phyloP scores from a whole-genome alignment of 805 yeast species.

The Torulaspora franciscae region DNA sequence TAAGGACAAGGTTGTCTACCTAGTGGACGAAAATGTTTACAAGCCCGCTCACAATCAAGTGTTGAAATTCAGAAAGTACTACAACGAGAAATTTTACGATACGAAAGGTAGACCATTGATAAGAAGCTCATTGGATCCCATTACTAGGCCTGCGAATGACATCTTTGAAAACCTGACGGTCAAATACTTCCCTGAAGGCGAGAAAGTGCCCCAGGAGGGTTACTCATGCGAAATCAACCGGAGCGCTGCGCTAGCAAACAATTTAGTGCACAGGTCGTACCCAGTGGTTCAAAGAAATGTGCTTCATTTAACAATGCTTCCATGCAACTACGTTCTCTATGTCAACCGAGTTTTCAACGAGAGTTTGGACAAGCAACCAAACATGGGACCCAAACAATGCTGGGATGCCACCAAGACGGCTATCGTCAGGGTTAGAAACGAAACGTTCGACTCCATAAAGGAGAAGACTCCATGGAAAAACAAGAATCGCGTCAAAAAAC shows the following conservation, averaged over 20 bases:
- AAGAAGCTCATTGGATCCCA: conserved; percentile 58
- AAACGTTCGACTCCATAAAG: conserved; percentile 21
- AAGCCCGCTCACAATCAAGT: conserved; percentile 48
- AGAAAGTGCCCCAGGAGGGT: conserved; percentile 40
- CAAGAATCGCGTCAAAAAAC: conserved; percentile 1
- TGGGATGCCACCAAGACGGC: conserved; percentile 35
- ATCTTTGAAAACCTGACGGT: conserved; percentile 44
- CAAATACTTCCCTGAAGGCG: conserved; percentile 44
- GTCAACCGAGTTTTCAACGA: conserved; percentile 38
- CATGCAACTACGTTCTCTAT: conserved; percentile 37
- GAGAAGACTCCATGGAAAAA: conserved; percentile 12
- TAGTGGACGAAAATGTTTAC: conserved; percentile 37
- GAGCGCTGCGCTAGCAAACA: conserved; percentile 41
- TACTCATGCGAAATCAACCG: conserved; percentile 55
- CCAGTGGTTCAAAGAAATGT: conserved; percentile 35
- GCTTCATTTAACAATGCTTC: conserved; percentile 30
- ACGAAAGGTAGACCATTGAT: conserved; percentile 58
- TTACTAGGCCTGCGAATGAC: conserved; percentile 57
- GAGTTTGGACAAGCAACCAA: conserved; percentile 40
- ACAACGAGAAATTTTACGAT: conserved; percentile 50
- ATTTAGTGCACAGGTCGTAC: conserved; percentile 38
- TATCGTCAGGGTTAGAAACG: conserved; percentile 31
- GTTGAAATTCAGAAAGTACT: conserved; percentile 44
- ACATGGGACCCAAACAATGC: conserved; percentile 30
- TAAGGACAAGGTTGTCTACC: conserved; percentile 29